Conservation (phyloP, 768 basidiomycete genomes). For the Daedaleopsis nitida region DNA sequence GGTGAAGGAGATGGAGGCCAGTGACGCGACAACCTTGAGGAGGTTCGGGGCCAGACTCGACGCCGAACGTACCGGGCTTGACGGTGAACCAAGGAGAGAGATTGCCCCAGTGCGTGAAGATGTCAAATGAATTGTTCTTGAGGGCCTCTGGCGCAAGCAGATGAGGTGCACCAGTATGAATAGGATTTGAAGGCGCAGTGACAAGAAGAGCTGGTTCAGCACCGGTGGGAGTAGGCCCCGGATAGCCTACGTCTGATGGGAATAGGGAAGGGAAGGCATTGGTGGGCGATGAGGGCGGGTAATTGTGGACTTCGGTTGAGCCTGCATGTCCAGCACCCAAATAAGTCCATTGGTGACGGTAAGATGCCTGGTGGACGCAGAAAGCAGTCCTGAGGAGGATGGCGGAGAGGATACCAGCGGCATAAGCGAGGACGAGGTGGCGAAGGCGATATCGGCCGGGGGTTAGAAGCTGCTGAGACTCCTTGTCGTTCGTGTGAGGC, state of each 20-base stretch:
- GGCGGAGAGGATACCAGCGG: constrained; percentile 53
- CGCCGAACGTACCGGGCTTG: constrained; percentile 42
- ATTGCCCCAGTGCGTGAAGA: constrained; percentile 57
- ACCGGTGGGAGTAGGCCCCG: constrained; percentile 79
- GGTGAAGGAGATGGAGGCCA: constrained; percentile 43
- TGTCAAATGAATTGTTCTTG: constrained; percentile 18
- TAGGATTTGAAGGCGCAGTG: constrained; percentile 74
- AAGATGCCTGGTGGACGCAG: constrained; percentile 27
- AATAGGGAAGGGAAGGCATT: constrained; percentile 72
- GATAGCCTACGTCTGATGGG: constrained; percentile 75
- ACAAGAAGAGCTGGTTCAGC: constrained; percentile 72
- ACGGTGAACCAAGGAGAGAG: constrained; percentile 53
- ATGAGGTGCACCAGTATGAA: constrained; percentile 69
- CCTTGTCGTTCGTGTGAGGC: background rate
- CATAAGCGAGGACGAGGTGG: constrained; percentile 14
- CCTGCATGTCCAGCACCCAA: constrained; percentile 41
- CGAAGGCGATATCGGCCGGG: background rate
- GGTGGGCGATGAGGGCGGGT: constrained; percentile 72
- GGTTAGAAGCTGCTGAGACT: constrained; percentile 7
- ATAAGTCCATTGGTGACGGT: constrained; percentile 28
- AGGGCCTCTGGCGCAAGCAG: constrained; percentile 49
- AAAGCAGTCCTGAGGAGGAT: constrained; percentile 49
- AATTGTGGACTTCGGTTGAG: constrained; percentile 65
- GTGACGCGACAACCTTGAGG: constrained; percentile 48
- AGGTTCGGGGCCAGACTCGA: constrained; percentile 47